A percentile compares a stretch with the other conserved stretches of the same genome.
phyloP scores from a whole-genome alignment of 345 rosid species.

The Ceriops zippeliana region DNA sequence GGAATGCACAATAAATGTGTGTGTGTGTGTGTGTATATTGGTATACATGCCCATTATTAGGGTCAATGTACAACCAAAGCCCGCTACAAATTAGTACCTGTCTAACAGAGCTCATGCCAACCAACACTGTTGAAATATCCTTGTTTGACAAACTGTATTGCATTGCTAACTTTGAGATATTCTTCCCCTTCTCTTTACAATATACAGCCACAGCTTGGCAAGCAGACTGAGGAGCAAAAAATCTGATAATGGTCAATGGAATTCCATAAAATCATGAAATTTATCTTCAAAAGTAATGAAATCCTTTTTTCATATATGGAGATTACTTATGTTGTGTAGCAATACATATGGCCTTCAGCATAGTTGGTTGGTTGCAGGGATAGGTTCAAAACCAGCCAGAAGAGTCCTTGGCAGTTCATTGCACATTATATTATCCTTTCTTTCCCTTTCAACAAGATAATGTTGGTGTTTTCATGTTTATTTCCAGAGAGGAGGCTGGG shows the following conservation, averaged over 20 bases:
- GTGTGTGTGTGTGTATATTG: no score
- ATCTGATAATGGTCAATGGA: not conserved
- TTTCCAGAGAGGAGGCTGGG: no score
- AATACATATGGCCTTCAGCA: not conserved
- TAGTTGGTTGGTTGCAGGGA: not conserved
- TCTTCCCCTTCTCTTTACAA: slow-evolving; percentile 75
- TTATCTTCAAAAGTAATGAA: not conserved
- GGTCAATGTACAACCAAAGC: slow-evolving; percentile 1
- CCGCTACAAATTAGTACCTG: slow-evolving; percentile 46
- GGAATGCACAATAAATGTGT: not conserved
- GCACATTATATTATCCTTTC: no score
- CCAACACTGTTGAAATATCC: slow-evolving; percentile 69
- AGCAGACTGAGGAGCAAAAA: slow-evolving; percentile 44
- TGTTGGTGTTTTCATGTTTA: no score
- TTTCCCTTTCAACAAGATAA: no score
- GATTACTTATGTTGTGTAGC: not conserved
- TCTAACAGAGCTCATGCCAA: slow-evolving; percentile 78
- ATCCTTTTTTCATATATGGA: not conserved
- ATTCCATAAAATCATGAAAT: not conserved
- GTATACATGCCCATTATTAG: not conserved
- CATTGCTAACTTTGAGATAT: slow-evolving; percentile 74
- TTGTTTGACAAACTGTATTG: slow-evolving; percentile 76
- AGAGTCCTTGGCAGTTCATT: no score
- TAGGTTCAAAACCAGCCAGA: not conserved
- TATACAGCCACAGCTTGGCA: slow-evolving; percentile 67